Evolutionary conservation across 345 rosid species (phyloP).

Genomic region (Erucastrum elatum): DNA sequence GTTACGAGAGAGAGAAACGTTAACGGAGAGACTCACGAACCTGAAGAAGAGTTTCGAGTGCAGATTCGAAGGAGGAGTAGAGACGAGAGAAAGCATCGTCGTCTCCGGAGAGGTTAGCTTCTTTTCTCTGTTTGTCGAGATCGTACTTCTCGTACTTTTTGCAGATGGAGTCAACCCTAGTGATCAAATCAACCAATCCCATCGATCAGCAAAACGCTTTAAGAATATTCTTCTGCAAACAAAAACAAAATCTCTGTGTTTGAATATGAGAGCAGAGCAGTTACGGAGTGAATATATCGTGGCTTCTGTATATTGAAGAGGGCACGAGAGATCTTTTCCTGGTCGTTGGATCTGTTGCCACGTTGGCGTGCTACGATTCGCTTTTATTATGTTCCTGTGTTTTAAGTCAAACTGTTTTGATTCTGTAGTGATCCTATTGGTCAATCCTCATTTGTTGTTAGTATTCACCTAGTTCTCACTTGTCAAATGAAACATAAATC

Average conservation of each 20-base stretch:
- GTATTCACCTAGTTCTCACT: too few species aligned
- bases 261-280: constrained; percentile 30
- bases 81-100: constrained; percentile 83
- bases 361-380: not conserved
- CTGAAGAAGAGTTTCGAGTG: constrained; percentile 64
- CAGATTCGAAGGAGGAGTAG: constrained; percentile 61
- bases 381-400: not conserved
- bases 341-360: constrained; percentile 28
- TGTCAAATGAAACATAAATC: constrained; percentile 32
- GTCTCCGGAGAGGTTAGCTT: constrained; percentile 65
- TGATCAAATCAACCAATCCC: constrained; percentile 82
- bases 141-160: constrained; percentile 83
- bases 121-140: constrained; percentile 71
- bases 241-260: not conserved
- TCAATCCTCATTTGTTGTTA: not conserved
- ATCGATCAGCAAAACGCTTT: constrained; percentile 31
- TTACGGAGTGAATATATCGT: constrained; percentile 18
- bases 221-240: not conserved
- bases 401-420: constrained; percentile 6
- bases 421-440: not conserved
- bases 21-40: constrained; percentile 27
- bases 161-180: constrained; percentile 86
- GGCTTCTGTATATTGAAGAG: not conserved
- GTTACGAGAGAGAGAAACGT: not conserved
- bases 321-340: not conserved